A percentile compares a stretch with the other conserved stretches of the same genome.
phyloP scores from a whole-genome alignment of 2,329 filamentous ascomycete genomes.

The Rhynchosporium graminicola region DNA sequence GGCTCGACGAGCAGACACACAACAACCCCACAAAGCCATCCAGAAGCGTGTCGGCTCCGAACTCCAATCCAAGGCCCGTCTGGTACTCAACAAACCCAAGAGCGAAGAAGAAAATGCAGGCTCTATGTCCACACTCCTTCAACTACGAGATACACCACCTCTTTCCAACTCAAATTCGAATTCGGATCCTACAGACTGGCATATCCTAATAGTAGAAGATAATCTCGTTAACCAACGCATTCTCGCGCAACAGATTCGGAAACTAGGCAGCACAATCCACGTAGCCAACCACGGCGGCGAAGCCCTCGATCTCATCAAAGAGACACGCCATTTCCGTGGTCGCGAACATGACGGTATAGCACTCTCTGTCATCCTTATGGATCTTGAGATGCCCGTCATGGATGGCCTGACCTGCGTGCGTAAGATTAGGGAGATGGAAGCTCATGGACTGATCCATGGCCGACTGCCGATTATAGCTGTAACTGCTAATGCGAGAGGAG shows the following conservation, averaged over 20 bases:
- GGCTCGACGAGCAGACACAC: conserved; percentile 44
- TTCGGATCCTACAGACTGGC: conserved; percentile 9
- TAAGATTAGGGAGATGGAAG: conserved; percentile 67
- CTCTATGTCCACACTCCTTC: conserved; percentile 10
- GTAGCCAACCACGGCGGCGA: conserved; percentile 66
- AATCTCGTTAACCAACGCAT: conserved; percentile 62
- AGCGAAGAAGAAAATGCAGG: conserved; percentile 2
- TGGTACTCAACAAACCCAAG: conserved; percentile 21
- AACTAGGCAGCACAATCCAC: conserved; percentile 58
- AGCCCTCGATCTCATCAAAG: conserved; percentile 56
- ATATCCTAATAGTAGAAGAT: conserved; percentile 58
- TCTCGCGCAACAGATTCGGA: conserved; percentile 52
- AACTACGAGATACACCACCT: conserved; percentile 2
- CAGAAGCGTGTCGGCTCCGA: conserved; percentile 22
- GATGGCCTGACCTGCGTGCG: conserved; percentile 73
- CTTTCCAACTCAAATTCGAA: not conserved
- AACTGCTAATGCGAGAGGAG: conserved; percentile 73
- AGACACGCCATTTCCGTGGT: conserved; percentile 40
- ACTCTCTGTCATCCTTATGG: conserved; percentile 72
- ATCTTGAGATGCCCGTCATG: conserved; percentile 82
- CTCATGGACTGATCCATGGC: conserved; percentile 54
- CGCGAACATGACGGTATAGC: conserved; percentile 40
- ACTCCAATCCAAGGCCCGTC: conserved; percentile 23
- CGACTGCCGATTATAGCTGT: conserved; percentile 75
- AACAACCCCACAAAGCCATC: conserved; percentile 15